These are phyloP conservation scores for Zymoseptoria pseudotritici DNA, from an alignment of 2,329 filamentous ascomycete genomes.

Conservation along the genomic window DNA sequence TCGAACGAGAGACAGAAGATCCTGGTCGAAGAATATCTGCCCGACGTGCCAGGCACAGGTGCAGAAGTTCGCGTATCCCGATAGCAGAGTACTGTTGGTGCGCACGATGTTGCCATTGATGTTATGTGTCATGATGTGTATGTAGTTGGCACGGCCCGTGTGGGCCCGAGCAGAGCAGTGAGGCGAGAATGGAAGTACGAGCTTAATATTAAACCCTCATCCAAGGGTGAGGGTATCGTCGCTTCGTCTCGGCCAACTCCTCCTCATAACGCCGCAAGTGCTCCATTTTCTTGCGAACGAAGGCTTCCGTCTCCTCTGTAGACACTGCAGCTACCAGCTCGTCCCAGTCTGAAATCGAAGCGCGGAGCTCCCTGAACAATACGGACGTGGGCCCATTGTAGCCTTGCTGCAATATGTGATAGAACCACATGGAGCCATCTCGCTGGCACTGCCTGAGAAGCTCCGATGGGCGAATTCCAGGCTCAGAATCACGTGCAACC, in stretches of 20 bases:
- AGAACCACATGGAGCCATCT: slow-evolving; percentile 4
- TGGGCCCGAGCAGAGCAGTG: slow-evolving; percentile 19
- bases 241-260: not conserved
- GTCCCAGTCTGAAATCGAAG: slow-evolving; percentile 1
- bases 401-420: slow-evolving; percentile 3
- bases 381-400: slow-evolving; percentile 1
- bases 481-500: not conserved
- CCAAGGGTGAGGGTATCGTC: not conserved
- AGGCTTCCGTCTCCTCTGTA: not conserved
- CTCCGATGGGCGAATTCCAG: not conserved
- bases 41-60: slow-evolving; percentile 51
- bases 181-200: too few relatives aligned
- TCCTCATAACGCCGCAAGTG: not conserved
- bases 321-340: slow-evolving; percentile 4
- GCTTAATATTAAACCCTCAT: not conserved
- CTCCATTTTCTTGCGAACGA: not conserved
- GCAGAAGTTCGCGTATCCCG: slow-evolving; percentile 25
- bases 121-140: slow-evolving; percentile 35
- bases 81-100: slow-evolving; percentile 45
- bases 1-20: slow-evolving; percentile 48
- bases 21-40: slow-evolving; percentile 58
- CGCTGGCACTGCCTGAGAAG: not conserved
- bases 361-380: slow-evolving; percentile 1
- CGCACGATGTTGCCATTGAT: slow-evolving; percentile 29
- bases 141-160: slow-evolving; percentile 35